Percentiles rank a stretch among this genome's conserved stretches.
These are phyloP conservation scores for Nitzschia sp. DNA, from an alignment of 108 stramenopile genomes.

Conservation along the genomic window DNA sequence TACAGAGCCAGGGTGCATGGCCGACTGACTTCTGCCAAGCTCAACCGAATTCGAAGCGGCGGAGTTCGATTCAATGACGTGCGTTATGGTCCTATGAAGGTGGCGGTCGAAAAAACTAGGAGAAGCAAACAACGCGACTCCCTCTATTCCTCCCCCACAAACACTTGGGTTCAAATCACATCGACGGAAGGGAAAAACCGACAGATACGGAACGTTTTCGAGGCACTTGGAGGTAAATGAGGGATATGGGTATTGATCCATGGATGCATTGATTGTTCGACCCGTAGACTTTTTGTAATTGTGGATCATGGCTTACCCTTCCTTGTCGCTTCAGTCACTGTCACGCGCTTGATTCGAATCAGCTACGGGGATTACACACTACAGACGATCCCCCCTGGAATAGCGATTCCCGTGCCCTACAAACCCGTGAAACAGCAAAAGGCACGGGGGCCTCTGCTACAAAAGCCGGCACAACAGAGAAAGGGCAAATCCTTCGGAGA, in stretches of 20 bases:
- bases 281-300: too few relatives aligned
- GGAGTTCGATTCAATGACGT: conserved; percentile 22
- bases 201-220: conserved; percentile 72
- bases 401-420: conserved; percentile 62
- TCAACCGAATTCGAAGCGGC: conserved; percentile 56
- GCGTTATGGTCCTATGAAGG: conserved; percentile 62
- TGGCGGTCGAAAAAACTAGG: conserved; percentile 44
- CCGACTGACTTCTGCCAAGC: conserved; percentile 47
- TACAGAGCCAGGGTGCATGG: conserved; percentile 82
- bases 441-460: conserved; percentile 10
- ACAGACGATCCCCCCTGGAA: conserved; percentile 78
- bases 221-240: conserved; percentile 49
- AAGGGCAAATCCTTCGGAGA: neutral
- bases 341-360: conserved; percentile 75
- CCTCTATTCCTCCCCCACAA: conserved; percentile 29
- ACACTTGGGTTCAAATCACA: conserved; percentile 74
- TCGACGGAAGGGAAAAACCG: conserved; percentile 62
- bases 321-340: conserved; percentile 39
- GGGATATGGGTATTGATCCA: neutral
- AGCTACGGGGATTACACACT: conserved; percentile 74
- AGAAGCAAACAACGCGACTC: neutral
- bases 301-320: neutral
- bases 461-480: neutral
- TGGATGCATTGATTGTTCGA: neutral
- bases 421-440: conserved; percentile 51